These are phyloP conservation scores for Pelargonium fulgidum DNA, from an alignment of 441 rosid species.

Conservation along the genomic window DNA sequence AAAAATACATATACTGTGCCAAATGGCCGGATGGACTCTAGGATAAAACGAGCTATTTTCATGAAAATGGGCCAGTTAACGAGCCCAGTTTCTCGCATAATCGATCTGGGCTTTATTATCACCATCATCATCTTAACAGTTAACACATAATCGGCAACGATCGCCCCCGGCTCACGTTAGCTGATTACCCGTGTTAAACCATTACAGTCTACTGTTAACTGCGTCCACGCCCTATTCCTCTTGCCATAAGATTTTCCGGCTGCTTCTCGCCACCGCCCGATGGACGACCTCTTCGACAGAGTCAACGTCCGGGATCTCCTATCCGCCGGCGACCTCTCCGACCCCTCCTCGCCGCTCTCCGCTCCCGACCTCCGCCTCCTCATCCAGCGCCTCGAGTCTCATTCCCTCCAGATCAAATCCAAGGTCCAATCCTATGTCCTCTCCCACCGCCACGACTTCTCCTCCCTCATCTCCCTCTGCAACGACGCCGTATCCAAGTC, in stretches of 20 bases:
- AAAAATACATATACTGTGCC: too few species aligned
- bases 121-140: too few species aligned
- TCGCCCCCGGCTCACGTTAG: conserved; percentile 4
- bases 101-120: too few species aligned
- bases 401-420: conserved; percentile 77
- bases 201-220: background rate
- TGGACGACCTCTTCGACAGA: conserved; percentile 69
- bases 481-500: conserved; percentile 55
- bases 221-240: background rate
- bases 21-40: too few species aligned
- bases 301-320: conserved; percentile 82
- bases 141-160: background rate
- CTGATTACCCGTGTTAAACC: background rate
- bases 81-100: too few species aligned
- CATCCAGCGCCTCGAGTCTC: conserved; percentile 67
- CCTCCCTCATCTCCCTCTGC: conserved; percentile 70
- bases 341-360: conserved; percentile 70
- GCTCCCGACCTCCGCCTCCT: conserved; percentile 98
- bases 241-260: conserved; percentile 10
- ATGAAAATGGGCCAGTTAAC: too few species aligned
- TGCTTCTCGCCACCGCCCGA: conserved; percentile 21
- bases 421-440: conserved; percentile 76
- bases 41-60: too few species aligned
- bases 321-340: conserved; percentile 65
- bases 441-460: conserved; percentile 73